Base-by-base conservation (phyloP, 169 alveolate species). In the Plasmodium reichenowi region DNA sequence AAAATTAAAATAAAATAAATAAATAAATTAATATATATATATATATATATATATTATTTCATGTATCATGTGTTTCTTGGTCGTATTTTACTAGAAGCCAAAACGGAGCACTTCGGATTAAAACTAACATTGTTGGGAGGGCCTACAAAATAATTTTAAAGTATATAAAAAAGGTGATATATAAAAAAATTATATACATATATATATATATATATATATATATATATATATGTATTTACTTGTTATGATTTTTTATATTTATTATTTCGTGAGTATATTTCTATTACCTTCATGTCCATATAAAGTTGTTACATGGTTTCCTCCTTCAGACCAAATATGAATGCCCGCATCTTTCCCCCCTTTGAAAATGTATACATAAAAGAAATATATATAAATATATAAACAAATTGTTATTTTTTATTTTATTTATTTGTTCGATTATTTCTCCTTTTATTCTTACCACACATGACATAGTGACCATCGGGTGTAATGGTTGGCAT, bases 401-500 rank as follows among this genome's bases (percentile, higher is more conserved):
- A 17, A 56, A 12, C 22, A 22, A 5, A 0, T 12, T 56, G 10
- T 56, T 15, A 6, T 9, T 13, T 8, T 56, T 56, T 2, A 56
- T 56, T 56, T 56, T 13, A 56, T 56, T 56, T 13, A 56, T 52
- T n/a, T 52, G 8, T 52, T 52, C 15, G 6, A 12, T 50, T 15
- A 17, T 56, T 56, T 29, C n/a, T 56, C 2, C 9, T 17, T 13
- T 17, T 56, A 6, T 56, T 24, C 89, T 63, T 54, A 78, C 89
- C 89, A 43, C 68, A 64, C 70, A 78, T 78, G 50, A 78, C 45
- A 29, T 78, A 78, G 22, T 78, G 67, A 4, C 89, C 89, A 45
- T 78, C 89, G 3, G 89, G 89, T 13, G 89, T 64, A 48, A 78
- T 29, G n/a, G 89, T 78, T n/a, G 89, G 89, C n/a, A 78, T 22